phyloP scores from a whole-genome alignment of 805 yeast genomes.

The Candida maris region DNA sequence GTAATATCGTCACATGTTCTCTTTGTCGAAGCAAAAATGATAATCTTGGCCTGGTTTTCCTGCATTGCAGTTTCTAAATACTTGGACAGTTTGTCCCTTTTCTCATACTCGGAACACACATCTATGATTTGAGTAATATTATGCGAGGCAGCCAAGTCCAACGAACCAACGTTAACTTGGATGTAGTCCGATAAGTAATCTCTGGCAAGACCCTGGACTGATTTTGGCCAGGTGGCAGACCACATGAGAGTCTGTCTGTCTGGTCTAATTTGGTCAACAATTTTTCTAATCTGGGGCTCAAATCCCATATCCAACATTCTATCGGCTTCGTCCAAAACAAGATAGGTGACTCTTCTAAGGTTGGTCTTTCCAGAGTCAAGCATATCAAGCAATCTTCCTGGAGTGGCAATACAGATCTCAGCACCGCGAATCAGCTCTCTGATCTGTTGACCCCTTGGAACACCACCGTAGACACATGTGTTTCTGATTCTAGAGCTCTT shows the following conservation, averaged over 20 bases:
- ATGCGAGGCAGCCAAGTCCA: slow-evolving; percentile 95
- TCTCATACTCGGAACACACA: slow-evolving; percentile 86
- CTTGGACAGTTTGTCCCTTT: slow-evolving; percentile 84
- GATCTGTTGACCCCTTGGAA: slow-evolving; percentile 95
- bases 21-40: slow-evolving; percentile 94
- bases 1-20: slow-evolving; percentile 97
- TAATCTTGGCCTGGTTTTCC: slow-evolving; percentile 68
- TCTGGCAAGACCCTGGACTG: slow-evolving; percentile 86
- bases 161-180: slow-evolving; percentile 94
- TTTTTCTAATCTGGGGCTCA: slow-evolving; percentile 98
- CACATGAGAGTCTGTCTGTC: slow-evolving; percentile 99
- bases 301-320: slow-evolving; percentile 99
- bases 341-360: slow-evolving; percentile 91
- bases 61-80: slow-evolving; percentile 79
- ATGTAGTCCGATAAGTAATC: slow-evolving; percentile 91
- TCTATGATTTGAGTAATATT: slow-evolving; percentile 92
- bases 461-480: slow-evolving; percentile 99
- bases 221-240: slow-evolving; percentile 99
- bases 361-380: slow-evolving; percentile 93
- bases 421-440: slow-evolving; percentile 94
- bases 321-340: slow-evolving; percentile 98
- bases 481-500: slow-evolving; percentile 88
- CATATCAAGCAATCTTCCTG: slow-evolving; percentile 98
- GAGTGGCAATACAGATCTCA: slow-evolving; percentile 96
- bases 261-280: slow-evolving; percentile 94